Conservation (phyloP, 2,329 filamentous ascomycete genomes). For the Trichoderma polysporum region DNA sequence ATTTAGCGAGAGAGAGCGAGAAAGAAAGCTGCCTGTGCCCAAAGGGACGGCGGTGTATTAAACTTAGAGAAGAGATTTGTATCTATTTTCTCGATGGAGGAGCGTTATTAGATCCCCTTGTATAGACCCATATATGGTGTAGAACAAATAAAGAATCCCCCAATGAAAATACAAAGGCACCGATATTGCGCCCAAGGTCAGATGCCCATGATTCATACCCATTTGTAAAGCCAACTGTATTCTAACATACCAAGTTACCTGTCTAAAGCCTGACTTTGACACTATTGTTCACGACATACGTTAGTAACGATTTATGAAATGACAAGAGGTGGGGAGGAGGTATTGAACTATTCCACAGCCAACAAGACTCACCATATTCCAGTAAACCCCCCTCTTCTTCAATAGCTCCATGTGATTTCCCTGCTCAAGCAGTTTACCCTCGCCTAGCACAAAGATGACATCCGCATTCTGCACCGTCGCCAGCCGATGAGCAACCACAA, state of each 20-base stretch:
- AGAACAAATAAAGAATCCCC: background rate
- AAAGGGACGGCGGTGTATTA: background rate
- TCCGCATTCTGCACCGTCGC: constrained; percentile 78
- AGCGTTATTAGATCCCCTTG: background rate
- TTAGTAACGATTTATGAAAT: constrained; percentile 26
- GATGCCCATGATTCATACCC: background rate
- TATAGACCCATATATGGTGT: background rate
- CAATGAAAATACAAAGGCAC: background rate
- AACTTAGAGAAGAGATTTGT: background rate
- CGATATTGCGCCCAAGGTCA: background rate
- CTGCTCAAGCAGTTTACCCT: constrained; percentile 56
- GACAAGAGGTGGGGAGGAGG: no score
- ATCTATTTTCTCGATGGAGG: background rate
- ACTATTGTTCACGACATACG: constrained; percentile 39
- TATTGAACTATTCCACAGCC: background rate
- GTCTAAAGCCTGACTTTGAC: constrained; percentile 59
- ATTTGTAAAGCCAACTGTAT: background rate
- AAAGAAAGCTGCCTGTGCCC: background rate
- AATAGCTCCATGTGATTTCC: constrained; percentile 54
- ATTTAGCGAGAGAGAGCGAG: background rate
- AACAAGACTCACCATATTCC: constrained; percentile 52
- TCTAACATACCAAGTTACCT: constrained; percentile 34
- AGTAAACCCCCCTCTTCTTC: constrained; percentile 53
- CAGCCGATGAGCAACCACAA: constrained; percentile 76
- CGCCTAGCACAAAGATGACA: constrained; percentile 75